Conservation (phyloP, 2,329 filamentous ascomycete species). For the Macrophomina phaseolina region DNA sequence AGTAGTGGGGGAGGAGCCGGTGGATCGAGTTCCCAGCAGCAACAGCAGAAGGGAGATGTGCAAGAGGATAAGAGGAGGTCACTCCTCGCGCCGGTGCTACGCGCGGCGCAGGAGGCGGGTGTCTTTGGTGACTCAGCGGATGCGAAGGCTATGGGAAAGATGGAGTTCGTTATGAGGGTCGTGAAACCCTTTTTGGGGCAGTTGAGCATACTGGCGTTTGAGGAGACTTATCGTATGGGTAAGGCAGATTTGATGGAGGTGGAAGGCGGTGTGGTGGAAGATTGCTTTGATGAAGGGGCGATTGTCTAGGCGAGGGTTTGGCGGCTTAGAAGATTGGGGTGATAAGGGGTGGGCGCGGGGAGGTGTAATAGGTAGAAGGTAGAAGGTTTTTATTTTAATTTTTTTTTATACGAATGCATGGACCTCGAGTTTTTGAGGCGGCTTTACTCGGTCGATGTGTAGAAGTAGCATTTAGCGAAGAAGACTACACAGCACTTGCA, state of each 20-base stretch:
- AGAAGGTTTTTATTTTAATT: too few relatives aligned
- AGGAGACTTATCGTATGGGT: constrained; percentile 88
- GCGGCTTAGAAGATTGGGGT: not conserved
- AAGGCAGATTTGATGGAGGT: constrained; percentile 69
- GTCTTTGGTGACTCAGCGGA: constrained; percentile 55
- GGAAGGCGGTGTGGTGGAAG: constrained; percentile 67
- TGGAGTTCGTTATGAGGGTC: constrained; percentile 74
- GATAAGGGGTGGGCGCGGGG: not conserved
- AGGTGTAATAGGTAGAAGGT: too few relatives aligned
- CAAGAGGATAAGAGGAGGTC: constrained; percentile 35
- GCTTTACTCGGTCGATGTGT: too few relatives aligned
- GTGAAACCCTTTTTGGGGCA: constrained; percentile 88
- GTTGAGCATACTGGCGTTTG: constrained; percentile 91
- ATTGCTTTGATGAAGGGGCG: constrained; percentile 75
- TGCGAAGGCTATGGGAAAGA: constrained; percentile 59
- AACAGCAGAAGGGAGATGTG: too few relatives aligned
- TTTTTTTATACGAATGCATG: too few relatives aligned
- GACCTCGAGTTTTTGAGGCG: too few relatives aligned
- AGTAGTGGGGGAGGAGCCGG: constrained; percentile 26
- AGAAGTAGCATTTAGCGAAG: too few relatives aligned
- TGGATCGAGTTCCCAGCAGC: too few relatives aligned
- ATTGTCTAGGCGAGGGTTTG: constrained; percentile 3
- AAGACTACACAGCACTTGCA: too few relatives aligned
- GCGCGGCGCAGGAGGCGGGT: constrained; percentile 34
- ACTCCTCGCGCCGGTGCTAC: constrained; percentile 51